Base-by-base conservation (phyloP, 768 basidiomycete species). In the Austroboletus eburneus region DNA sequence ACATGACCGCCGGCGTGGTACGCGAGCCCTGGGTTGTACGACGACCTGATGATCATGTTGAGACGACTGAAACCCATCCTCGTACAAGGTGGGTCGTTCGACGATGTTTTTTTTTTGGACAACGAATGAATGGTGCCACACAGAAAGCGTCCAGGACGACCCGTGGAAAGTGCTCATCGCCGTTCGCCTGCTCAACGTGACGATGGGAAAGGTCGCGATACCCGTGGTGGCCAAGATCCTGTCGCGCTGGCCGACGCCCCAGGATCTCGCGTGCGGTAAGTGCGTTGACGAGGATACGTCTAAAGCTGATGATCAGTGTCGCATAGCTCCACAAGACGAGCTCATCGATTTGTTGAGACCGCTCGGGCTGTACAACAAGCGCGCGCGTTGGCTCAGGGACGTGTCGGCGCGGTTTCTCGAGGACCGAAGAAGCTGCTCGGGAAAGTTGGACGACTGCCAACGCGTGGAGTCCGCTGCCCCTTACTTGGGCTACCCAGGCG, bases 151-250 rank as follows among this genome's bases (percentile, higher is more conserved):
- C 20, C 69, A 74, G 0, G 61, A 73, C 17, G 72, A 81, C 53
- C 81, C 83, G 6, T 88, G 85, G 83, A 85, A 80, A 60, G 61
- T 89, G 29, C 69, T 89, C 7, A 70, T 88, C 17, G 82, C 80
- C 1, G 79, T 78, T 6, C 80, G 75, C 29, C 67, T 89, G 5
- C 74, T 89, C 17, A 89, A 90, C 57, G 81, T 83, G 58, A 87
- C 87, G 0, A 65, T 77, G 0, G 85, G 81, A 13, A 76, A 73
- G 55, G 64, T 72, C 13, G 82, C 85, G 9, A 73, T 85, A 25
- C 87, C 87, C 3, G 69, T 83, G 13, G 85, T 87, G 56, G 78
- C 75, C 72, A 61, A 68, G 18, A 68, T 89, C 22, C 57, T 86
- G 14, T 48, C 61, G 5, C 70, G 63, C 18, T 89, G 83, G 80